A percentile compares a stretch with the other conserved stretches of the same genome.
These are phyloP conservation scores for Alopecurus myosuroides DNA, from an alignment of 176 grass and related monocot species.

Conservation along the genomic window DNA sequence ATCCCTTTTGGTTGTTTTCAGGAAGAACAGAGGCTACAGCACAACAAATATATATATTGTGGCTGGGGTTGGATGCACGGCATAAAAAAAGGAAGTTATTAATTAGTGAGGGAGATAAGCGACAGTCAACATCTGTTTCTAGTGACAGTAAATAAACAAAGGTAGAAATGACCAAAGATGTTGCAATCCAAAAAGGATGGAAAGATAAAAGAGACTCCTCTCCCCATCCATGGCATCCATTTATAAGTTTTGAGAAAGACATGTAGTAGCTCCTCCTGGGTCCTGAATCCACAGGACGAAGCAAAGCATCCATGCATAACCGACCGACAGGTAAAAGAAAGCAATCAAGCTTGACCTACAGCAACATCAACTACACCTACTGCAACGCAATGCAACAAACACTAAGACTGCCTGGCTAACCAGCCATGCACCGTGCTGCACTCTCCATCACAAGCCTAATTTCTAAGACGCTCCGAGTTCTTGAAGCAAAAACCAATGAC, in stretches of 20 bases:
- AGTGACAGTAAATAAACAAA: slow-evolving; percentile 10
- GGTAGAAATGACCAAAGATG: neutral
- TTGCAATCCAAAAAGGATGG: neutral
- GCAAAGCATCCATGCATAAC: slow-evolving; percentile 31
- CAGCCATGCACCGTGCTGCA: slow-evolving; percentile 23
- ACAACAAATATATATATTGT: neutral
- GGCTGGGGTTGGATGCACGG: neutral
- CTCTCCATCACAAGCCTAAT: slow-evolving; percentile 28
- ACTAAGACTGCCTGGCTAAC: slow-evolving; percentile 22
- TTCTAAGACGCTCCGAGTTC: slow-evolving; percentile 33
- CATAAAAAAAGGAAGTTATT: neutral
- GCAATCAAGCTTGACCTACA: slow-evolving; percentile 37
- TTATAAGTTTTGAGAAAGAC: slow-evolving; percentile 35
- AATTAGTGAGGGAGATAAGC: neutral
- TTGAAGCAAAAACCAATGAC: slow-evolving; percentile 68
- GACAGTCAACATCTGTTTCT: slow-evolving; percentile 18
- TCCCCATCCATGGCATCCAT: slow-evolving; percentile 13
- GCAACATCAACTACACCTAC: slow-evolving; percentile 51
- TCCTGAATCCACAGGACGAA: slow-evolving; percentile 33
- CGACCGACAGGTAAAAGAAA: slow-evolving; percentile 37
- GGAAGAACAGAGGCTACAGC: neutral
- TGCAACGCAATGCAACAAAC: slow-evolving; percentile 35
- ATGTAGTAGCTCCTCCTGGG: slow-evolving; percentile 15
- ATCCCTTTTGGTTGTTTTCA: slow-evolving; percentile 32
- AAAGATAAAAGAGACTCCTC: slow-evolving; percentile 15